Evolutionary conservation across 768 basidiomycete genomes (phyloP).

Genomic region (Tylopilus vinaceipallidus): DNA sequence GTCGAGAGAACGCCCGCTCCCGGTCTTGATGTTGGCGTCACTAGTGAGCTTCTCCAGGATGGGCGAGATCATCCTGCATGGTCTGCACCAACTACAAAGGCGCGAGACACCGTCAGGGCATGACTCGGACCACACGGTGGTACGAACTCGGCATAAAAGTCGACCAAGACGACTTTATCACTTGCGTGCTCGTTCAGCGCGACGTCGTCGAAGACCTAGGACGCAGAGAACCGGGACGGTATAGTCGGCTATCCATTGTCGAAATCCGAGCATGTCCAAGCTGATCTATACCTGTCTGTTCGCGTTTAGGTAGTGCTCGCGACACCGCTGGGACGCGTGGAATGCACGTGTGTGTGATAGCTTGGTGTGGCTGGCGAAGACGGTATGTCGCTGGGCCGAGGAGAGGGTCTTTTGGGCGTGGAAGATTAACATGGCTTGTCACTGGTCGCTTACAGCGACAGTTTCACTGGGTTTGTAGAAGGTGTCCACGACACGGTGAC

Average conservation of each 20-base stretch:
- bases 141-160: slow-evolving; percentile 78
- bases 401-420: slow-evolving; percentile 4
- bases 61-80: slow-evolving; percentile 73
- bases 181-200: slow-evolving; percentile 33
- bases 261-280: too few species aligned
- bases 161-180: slow-evolving; percentile 63
- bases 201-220: slow-evolving; percentile 37
- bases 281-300: slow-evolving; percentile 39
- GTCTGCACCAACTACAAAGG: slow-evolving; percentile 74
- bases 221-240: neutral
- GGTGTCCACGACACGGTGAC: too few species aligned
- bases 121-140: neutral
- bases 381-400: slow-evolving; percentile 4
- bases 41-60: slow-evolving; percentile 58
- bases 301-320: slow-evolving; percentile 44
- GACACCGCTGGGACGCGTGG: slow-evolving; percentile 37
- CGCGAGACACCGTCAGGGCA: slow-evolving; percentile 3
- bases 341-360: slow-evolving; percentile 28
- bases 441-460: neutral
- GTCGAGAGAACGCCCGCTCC: slow-evolving; percentile 59
- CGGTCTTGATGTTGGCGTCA: slow-evolving; percentile 43
- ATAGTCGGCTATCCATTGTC: neutral
- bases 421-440: slow-evolving; percentile 15
- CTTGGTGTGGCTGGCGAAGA: slow-evolving; percentile 23
- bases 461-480: too few species aligned